Percentiles rank a stretch among this genome's conserved stretches.
phyloP scores from a whole-genome alignment of 2,329 filamentous ascomycete species.

The Fusarium agapanthi region DNA sequence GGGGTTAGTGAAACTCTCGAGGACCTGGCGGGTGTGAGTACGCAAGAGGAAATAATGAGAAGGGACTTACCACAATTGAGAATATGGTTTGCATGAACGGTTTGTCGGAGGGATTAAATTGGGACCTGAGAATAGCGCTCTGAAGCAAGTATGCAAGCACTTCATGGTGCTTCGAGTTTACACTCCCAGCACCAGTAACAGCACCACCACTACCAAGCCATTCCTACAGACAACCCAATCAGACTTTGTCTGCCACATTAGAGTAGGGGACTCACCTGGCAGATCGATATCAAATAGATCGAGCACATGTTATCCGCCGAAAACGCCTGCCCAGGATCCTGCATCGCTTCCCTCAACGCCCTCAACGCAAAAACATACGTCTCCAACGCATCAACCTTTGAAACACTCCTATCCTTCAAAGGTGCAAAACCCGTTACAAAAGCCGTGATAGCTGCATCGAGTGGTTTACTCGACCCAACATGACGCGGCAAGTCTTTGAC shows the following conservation, averaged over 20 bases:
- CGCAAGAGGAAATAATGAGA: fast-evolving
- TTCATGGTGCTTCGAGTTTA: background rate
- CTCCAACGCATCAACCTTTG: background rate
- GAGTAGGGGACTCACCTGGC: background rate
- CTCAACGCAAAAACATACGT: slow-evolving; percentile 2
- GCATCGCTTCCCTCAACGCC: background rate
- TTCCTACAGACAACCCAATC: background rate
- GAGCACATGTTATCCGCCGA: slow-evolving; percentile 11
- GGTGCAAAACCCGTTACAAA: background rate
- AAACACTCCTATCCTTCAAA: background rate
- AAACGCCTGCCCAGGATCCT: background rate
- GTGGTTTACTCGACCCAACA: background rate
- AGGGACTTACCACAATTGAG: background rate
- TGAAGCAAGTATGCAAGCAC: background rate
- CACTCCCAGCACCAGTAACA: fast-evolving
- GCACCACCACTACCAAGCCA: background rate
- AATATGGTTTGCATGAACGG: background rate
- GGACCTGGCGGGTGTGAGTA: background rate
- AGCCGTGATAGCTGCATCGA: background rate
- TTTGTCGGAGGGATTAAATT: background rate
- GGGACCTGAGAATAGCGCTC: background rate
- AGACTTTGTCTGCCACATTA: fast-evolving
- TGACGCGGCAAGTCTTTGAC: slow-evolving; percentile 1
- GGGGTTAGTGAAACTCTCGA: slow-evolving; percentile 4
- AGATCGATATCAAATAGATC: slow-evolving; percentile 1